phyloP scores from a whole-genome alignment of 106 monocot genomes.

The Dendrobium catenatum region DNA sequence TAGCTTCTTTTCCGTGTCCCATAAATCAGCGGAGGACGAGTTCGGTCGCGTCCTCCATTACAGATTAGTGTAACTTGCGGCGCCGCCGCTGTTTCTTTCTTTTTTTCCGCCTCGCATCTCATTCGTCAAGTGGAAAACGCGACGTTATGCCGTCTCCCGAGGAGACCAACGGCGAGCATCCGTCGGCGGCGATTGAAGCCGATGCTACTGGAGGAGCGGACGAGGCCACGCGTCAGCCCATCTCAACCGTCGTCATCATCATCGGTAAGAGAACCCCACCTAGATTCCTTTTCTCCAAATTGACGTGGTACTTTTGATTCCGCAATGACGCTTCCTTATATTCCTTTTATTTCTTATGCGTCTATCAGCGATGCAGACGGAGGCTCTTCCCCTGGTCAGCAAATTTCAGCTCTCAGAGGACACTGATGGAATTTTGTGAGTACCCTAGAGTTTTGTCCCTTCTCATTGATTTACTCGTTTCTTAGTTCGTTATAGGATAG shows the following conservation, averaged over 20 bases:
- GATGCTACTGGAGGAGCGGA: background rate
- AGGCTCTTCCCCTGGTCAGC: conserved; percentile 73
- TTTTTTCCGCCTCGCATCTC: background rate
- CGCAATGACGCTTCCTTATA: background rate
- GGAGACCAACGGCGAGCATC: conserved; percentile 10
- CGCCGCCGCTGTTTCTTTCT: background rate
- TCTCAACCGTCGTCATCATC: conserved; percentile 75
- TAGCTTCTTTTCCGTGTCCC: no score
- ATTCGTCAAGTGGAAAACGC: background rate
- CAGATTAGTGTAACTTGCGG: no score
- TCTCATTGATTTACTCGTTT: background rate
- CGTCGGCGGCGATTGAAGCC: background rate
- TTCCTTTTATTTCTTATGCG: background rate
- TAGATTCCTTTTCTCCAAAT: background rate
- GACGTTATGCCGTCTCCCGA: conserved; percentile 25
- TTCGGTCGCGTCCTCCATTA: no score
- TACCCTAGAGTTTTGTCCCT: conserved; percentile 4
- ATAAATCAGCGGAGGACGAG: no score
- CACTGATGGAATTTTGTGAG: conserved; percentile 50
- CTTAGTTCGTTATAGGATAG: background rate
- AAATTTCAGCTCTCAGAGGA: conserved; percentile 71
- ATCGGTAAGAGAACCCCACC: conserved; percentile 31
- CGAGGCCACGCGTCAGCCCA: conserved; percentile 9
- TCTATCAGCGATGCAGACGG: conserved; percentile 86
- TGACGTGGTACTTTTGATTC: background rate